Evolutionary conservation across 805 yeast genomes (phyloP), one percentile per base, ranked within the genome.

Genomic region (Millerozyma miso): DNA sequence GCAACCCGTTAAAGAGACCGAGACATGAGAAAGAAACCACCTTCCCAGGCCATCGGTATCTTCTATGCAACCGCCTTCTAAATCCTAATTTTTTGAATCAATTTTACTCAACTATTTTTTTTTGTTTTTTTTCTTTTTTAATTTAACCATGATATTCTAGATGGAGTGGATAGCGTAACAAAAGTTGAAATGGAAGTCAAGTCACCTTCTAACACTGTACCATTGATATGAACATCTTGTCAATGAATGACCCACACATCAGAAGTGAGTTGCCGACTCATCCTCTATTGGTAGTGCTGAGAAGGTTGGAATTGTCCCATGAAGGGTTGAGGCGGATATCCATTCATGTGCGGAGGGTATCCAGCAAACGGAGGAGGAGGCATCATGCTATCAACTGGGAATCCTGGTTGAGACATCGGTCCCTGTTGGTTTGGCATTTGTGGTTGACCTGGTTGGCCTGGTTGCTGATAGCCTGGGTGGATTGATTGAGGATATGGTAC

Each of bases 301-400:
- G 44, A 48, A 40, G 46, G 55, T 40, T 46, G 58, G 19, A 46
- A 45, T 39, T 51, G 61, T 26, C 49, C 51, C 40, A 47, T 42
- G 29, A 33, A 43, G 19, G 37, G 35, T 37, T 44, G 49, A 31
- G 49, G 48, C 20, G 54, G 54, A 37, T 52, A 56, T 16, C 56
- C 56, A 39, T 51, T 46, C 35, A 39, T 47, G 39, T 51, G 55
- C 29, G 47, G 50, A 26, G 61, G 58, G 39, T 50, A 51, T 3
- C 56, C 62, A n/a, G 39, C 34, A 15, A 49, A 49, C 33, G 51
- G 50, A 31, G 46, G 62, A n/a, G 59, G 54, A 6, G 58, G 54
- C 32, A 26, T 15, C 34, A 32, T 32, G 14, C 17, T 7, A 7
- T 32, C 14, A 6, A 7, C 5, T n/a, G 15, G 18, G 31, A 19